These are phyloP conservation scores for Monascus purpureus DNA, from an alignment of 495 filamentous ascomycete species.

Conservation along the genomic window DNA sequence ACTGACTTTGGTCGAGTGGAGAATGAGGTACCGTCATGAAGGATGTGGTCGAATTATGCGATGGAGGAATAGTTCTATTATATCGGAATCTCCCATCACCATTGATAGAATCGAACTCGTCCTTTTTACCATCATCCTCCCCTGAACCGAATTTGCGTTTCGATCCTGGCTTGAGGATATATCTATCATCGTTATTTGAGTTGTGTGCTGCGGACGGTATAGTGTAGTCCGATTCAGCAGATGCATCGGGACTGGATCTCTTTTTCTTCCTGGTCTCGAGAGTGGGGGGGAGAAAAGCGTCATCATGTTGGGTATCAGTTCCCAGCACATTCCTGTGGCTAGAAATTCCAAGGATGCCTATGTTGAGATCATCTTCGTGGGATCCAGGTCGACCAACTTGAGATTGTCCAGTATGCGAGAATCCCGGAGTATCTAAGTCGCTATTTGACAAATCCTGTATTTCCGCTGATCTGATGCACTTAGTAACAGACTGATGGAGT, in stretches of 20 bases:
- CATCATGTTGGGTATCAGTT: not conserved
- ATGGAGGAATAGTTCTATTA: slow-evolving; percentile 12
- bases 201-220: slow-evolving; percentile 40
- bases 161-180: slow-evolving; percentile 31
- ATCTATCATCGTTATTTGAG: not conserved
- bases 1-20: slow-evolving; percentile 10
- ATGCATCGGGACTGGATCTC: slow-evolving; percentile 32
- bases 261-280: slow-evolving; percentile 26
- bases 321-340: slow-evolving; percentile 1
- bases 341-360: slow-evolving; percentile 1
- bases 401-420: slow-evolving; percentile 53
- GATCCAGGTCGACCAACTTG: slow-evolving; percentile 42
- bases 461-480: slow-evolving; percentile 23
- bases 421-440: slow-evolving; percentile 36
- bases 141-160: slow-evolving; percentile 51
- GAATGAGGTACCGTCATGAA: slow-evolving; percentile 6
- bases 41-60: slow-evolving; percentile 4
- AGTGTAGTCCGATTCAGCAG: slow-evolving; percentile 44
- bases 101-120: slow-evolving; percentile 7
- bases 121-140: slow-evolving; percentile 25
- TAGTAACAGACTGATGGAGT: slow-evolving; percentile 6
- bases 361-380: slow-evolving; percentile 44
- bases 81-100: slow-evolving; percentile 40
- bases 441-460: slow-evolving; percentile 30
- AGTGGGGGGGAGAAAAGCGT: slow-evolving; percentile 15